Conservation (phyloP, 371 early-diverging fungal genomes). For the Batkoa obscura region DNA sequence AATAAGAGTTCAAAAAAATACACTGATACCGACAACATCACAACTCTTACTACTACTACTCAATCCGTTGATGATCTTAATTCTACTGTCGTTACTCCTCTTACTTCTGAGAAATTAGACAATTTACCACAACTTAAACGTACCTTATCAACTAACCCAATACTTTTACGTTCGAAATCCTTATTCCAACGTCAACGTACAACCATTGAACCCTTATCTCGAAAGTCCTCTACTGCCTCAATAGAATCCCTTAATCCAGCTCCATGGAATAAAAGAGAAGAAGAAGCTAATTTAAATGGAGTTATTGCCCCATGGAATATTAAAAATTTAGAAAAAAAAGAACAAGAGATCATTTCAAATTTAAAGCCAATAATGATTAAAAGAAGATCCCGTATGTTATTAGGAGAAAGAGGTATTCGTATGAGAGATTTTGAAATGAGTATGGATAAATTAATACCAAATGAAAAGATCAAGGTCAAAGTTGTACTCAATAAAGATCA, state of each 20-base stretch:
- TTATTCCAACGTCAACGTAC: background rate
- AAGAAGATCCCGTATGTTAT: background rate
- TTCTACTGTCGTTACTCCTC: too few species aligned
- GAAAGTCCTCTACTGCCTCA: background rate
- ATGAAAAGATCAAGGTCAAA: background rate
- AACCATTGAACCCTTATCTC: background rate
- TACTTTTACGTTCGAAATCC: background rate
- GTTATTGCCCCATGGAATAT: slow-evolving; percentile 4
- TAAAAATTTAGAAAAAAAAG: background rate
- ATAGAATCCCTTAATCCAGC: background rate
- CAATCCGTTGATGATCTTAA: too few species aligned
- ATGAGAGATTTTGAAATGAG: background rate
- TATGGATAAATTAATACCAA: background rate
- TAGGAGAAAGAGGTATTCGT: background rate
- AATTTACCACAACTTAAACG: too few species aligned
- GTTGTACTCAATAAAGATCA: background rate
- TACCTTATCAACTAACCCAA: background rate
- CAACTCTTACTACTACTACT: too few species aligned
- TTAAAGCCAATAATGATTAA: background rate
- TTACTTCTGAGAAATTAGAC: too few species aligned
- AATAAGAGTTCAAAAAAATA: too few species aligned
- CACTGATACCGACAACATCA: too few species aligned
- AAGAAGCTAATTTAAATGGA: background rate
- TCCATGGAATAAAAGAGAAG: background rate
- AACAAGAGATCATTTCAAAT: background rate